Percentiles rank a stretch among this genome's conserved stretches.
Evolutionary conservation across 176 grass and related monocot genomes (phyloP).

Genomic region (Musa beccarii): DNA sequence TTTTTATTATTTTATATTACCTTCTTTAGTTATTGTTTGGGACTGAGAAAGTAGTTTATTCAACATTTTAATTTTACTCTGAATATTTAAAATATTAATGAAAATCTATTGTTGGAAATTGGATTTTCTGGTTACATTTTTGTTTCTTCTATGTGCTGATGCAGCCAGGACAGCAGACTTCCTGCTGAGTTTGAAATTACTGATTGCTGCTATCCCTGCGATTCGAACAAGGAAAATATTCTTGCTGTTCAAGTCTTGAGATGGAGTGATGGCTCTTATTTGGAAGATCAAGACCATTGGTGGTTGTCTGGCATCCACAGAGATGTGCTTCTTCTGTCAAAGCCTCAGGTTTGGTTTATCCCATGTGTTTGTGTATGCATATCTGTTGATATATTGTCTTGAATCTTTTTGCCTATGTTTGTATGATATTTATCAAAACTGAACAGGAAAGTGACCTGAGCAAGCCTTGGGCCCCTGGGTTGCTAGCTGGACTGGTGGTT

Average conservation of each 20-base stretch:
- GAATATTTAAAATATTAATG: not conserved
- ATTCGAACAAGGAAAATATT: slow-evolving; percentile 70
- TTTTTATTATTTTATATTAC: not conserved
- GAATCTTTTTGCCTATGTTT: not conserved
- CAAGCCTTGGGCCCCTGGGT: too few relatives aligned
- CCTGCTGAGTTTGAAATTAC: slow-evolving; percentile 98
- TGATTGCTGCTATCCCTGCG: slow-evolving; percentile 59
- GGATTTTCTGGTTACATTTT: not conserved
- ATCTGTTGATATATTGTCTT: not conserved
- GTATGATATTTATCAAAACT: too few relatives aligned
- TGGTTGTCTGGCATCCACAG: slow-evolving; percentile 93
- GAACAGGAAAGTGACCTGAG: too few relatives aligned
- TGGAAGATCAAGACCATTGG: slow-evolving; percentile 99
- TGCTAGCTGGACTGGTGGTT: too few relatives aligned
- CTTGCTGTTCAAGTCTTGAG: slow-evolving; percentile 94
- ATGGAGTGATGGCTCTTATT: slow-evolving; percentile 97
- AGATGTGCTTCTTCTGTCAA: slow-evolving; percentile 86
- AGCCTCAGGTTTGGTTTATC: slow-evolving; percentile 59
- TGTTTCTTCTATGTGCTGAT: slow-evolving; percentile 26
- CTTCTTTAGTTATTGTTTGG: not conserved
- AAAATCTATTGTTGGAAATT: not conserved
- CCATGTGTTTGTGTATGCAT: not conserved
- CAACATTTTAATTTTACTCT: not conserved
- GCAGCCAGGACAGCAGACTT: slow-evolving; percentile 90
- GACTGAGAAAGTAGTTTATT: not conserved